These are phyloP conservation scores for Nyctanthes arbortristis DNA, from an alignment of 257 asterid species.

Conservation along the genomic window DNA sequence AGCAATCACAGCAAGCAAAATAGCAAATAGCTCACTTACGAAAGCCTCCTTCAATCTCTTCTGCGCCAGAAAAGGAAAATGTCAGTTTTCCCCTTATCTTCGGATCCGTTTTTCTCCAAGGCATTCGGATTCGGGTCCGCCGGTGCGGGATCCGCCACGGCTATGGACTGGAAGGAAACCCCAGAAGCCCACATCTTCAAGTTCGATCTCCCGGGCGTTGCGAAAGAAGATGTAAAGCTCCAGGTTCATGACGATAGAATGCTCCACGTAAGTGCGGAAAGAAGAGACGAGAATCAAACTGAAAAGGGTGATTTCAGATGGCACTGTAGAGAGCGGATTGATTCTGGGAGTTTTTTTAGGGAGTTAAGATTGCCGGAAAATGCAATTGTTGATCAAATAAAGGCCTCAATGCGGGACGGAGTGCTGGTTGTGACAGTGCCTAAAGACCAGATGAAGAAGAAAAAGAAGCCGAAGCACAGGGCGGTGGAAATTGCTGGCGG, in stretches of 20 bases:
- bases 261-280: slow-evolving; percentile 31
- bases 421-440: slow-evolving; percentile 44
- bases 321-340: slow-evolving; percentile 43
- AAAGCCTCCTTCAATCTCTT: no score
- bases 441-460: slow-evolving; percentile 33
- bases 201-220: slow-evolving; percentile 44
- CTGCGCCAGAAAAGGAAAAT: background rate
- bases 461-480: slow-evolving; percentile 30
- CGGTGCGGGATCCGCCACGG: background rate
- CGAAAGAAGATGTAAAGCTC: slow-evolving; percentile 46
- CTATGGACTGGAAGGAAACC: slow-evolving; percentile 51
- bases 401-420: slow-evolving; percentile 48
- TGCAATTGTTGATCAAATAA: slow-evolving; percentile 34
- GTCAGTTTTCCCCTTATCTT: slow-evolving; percentile 20
- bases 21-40: no score
- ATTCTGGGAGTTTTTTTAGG: slow-evolving; percentile 22
- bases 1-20: background rate
- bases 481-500: slow-evolving; percentile 35
- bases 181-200: slow-evolving; percentile 44
- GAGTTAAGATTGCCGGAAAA: slow-evolving; percentile 49
- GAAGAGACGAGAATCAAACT: slow-evolving; percentile 20
- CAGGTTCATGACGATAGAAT: slow-evolving; percentile 40
- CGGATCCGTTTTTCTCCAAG: slow-evolving; percentile 19
- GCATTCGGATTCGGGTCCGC: slow-evolving; percentile 16
- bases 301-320: slow-evolving; percentile 22